Base-by-base conservation (phyloP, 805 yeast genomes). In the Candida morakotiae region DNA sequence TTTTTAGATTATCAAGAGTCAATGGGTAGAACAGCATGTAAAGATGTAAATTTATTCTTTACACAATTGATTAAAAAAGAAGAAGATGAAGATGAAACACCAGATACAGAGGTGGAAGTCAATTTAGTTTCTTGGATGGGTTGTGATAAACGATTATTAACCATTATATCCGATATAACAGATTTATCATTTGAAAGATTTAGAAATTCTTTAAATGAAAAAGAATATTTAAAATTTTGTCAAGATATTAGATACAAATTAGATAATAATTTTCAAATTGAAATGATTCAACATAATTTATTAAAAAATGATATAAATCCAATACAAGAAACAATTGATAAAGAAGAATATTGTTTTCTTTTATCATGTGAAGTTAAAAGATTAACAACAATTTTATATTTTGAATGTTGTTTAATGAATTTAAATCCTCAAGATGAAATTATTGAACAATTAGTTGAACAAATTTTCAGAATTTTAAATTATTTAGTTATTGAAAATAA, bases 41-140 rank as follows among this genome's bases (percentile, higher is more conserved):
- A 52, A 30, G 58, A 47, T 30, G 41, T 33, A 13, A 53, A 52
- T 38, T 47, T 49, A 24, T 54, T 51, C 39, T 49, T 58, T 36
- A 37, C 46, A 42, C 39, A 39, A 23, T 38, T 43, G 22, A 48
- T 45, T 4, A 39, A 44, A 6, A 40, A 39, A 17, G 42, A 33
- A 11, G 28, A 15, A 10, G 17, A n/a, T 9, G 20, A 20, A 2
- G 27, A 33, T 28, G 36, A 41, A 24, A 24, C 8, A 7, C 11
- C 5, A 9, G 9, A 21, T 7, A 21, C 9, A 7, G 23, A 26
- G 24, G n/a, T n/a, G n/a, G n/a, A n/a, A n/a, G n/a, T 41, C 22
- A 32, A 23, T 17, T 25, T 41, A 10, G 48, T 55, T 9, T 47
- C 59, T 19, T 60, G 66, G 66, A 56, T 55, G 53, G 66, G 64